Evolutionary conservation across 306 rosid genomes (phyloP).

Genomic region (Gynostemma pentaphyllum): DNA sequence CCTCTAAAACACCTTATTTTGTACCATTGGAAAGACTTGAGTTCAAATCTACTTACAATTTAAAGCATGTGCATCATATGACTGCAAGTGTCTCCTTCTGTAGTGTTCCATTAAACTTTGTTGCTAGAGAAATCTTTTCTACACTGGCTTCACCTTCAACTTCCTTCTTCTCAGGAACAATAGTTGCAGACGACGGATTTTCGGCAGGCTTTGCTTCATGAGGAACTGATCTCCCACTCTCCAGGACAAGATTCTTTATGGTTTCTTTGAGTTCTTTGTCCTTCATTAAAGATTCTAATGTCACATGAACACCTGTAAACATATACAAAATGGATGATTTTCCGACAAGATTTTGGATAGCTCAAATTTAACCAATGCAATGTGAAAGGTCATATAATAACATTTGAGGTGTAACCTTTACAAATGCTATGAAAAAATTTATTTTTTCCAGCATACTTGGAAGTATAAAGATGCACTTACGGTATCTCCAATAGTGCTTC

Average conservation of each 20-base stretch:
- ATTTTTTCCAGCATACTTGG: neutral
- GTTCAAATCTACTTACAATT: neutral
- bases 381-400: neutral
- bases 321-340: neutral
- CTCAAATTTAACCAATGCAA: neutral
- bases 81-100: conserved; percentile 28
- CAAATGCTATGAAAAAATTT: neutral
- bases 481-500: conserved; percentile 95
- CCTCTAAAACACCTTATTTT: neutral
- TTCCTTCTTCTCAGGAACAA: conserved; percentile 23
- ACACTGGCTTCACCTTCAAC: conserved; percentile 12
- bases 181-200: conserved; percentile 16
- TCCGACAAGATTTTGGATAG: neutral
- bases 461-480: conserved; percentile 31
- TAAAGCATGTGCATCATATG: neutral
- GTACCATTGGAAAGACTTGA: neutral
- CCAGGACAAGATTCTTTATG: conserved; percentile 51
- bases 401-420: too few relatives aligned
- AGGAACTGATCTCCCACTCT: conserved; percentile 66
- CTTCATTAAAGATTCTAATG: conserved; percentile 60
- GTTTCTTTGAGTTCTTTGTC: conserved; percentile 46
- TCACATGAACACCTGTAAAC: conserved; percentile 70
- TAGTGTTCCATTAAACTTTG: conserved; percentile 19
- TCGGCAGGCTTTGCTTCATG: conserved; percentile 17
- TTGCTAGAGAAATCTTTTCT: conserved; percentile 18